Conservation (phyloP, 352 stramenopile genomes). For the Pythium dissimile region DNA sequence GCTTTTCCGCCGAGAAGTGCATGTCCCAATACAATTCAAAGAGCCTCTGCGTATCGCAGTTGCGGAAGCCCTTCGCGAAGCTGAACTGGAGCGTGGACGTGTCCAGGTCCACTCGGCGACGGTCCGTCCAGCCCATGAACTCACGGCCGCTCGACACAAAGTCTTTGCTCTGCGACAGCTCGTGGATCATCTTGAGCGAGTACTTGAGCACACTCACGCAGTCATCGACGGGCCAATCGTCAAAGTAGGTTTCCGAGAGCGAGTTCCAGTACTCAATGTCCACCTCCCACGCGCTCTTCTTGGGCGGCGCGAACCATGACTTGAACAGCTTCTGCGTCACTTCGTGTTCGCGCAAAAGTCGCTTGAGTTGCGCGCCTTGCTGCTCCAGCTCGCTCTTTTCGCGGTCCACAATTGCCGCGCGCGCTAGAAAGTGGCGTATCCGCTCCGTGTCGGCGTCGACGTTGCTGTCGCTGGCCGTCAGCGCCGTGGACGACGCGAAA, state of each 20-base stretch:
- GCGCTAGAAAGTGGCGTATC: slow-evolving; percentile 15
- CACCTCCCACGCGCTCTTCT: slow-evolving; percentile 21
- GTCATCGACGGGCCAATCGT: slow-evolving; percentile 19
- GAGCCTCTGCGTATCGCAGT: slow-evolving; percentile 23
- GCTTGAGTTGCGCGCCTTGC: slow-evolving; percentile 15
- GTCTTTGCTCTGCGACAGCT: slow-evolving; percentile 16
- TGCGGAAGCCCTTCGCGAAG: slow-evolving; percentile 24
- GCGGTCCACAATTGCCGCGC: slow-evolving; percentile 6
- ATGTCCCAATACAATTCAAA: slow-evolving; percentile 30
- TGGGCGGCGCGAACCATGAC: slow-evolving; percentile 20
- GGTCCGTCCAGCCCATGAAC: slow-evolving; percentile 28
- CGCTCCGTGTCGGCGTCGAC: slow-evolving; percentile 12
- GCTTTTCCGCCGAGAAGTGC: slow-evolving; percentile 25
- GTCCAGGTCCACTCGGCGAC: slow-evolving; percentile 15
- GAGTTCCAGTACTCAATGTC: slow-evolving; percentile 27
- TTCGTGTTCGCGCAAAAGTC: slow-evolving; percentile 23
- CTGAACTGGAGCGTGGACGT: slow-evolving; percentile 28
- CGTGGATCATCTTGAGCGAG: slow-evolving; percentile 25
- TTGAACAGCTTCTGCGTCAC: slow-evolving; percentile 22
- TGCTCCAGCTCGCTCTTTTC: slow-evolving; percentile 12
- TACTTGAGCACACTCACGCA: slow-evolving; percentile 22
- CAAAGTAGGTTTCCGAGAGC: slow-evolving; percentile 13
- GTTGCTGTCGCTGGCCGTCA: neutral
- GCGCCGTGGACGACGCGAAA: neutral
- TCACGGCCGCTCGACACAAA: slow-evolving; percentile 25